Evolutionary conservation across 768 basidiomycete species (phyloP).

Genomic region (Psilocybe tampanensis): DNA sequence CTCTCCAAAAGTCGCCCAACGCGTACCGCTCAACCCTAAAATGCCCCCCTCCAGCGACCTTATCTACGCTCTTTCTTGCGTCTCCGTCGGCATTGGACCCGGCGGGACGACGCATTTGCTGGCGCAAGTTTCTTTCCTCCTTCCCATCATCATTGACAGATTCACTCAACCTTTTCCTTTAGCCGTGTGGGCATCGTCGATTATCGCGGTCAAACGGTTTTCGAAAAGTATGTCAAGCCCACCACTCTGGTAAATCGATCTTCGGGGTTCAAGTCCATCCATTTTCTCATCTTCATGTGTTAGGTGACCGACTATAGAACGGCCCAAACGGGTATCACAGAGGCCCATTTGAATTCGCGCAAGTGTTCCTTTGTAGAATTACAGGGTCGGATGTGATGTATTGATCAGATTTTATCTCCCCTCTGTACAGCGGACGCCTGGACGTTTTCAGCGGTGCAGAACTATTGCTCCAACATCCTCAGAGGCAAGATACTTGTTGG

Average conservation of each 20-base stretch:
- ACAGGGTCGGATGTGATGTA: neutral
- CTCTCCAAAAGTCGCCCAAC: slow-evolving; percentile 13
- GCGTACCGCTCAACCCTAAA: slow-evolving; percentile 20
- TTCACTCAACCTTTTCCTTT: neutral
- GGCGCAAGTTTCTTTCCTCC: slow-evolving; percentile 53
- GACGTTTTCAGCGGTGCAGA: slow-evolving; percentile 67
- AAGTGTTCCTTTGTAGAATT: slow-evolving; percentile 14
- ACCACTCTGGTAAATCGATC: slow-evolving; percentile 44
- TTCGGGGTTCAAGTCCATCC: neutral
- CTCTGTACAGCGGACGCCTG: slow-evolving; percentile 45
- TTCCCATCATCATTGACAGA: neutral
- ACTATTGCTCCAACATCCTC: slow-evolving; percentile 63
- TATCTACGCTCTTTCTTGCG: slow-evolving; percentile 62
- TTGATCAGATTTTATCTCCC: neutral
- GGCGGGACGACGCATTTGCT: slow-evolving; percentile 84
- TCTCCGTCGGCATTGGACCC: slow-evolving; percentile 77
- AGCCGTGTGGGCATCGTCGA: slow-evolving; percentile 56
- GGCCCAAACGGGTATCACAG: slow-evolving; percentile 56
- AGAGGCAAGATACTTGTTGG: slow-evolving; percentile 75
- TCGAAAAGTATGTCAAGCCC: slow-evolving; percentile 69
- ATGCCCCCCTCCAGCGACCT: slow-evolving; percentile 45
- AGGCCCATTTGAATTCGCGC: slow-evolving; percentile 43
- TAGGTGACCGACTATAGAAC: slow-evolving; percentile 77
- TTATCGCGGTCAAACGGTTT: slow-evolving; percentile 56
- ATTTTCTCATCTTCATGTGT: neutral